phyloP scores from a whole-genome alignment of 108 stramenopile species.

The Stephanodiscus minutulus region DNA sequence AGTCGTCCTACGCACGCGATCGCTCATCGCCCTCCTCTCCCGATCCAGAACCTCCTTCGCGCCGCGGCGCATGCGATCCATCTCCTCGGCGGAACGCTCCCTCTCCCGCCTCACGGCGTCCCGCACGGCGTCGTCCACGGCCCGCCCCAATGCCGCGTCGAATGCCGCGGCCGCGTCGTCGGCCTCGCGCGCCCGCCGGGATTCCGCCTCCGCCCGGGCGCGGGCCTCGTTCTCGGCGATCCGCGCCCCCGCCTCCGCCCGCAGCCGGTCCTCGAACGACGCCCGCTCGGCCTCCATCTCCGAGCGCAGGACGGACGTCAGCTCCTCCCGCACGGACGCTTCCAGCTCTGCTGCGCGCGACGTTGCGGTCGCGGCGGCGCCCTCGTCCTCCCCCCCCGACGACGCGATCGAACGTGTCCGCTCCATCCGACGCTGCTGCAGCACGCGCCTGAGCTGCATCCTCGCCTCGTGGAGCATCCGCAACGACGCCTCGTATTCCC shows the following conservation, averaged over 20 bases:
- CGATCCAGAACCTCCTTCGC: conserved; percentile 39
- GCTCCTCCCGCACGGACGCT: conserved; percentile 9
- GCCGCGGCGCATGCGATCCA: conserved; percentile 33
- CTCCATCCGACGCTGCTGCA: conserved; percentile 17
- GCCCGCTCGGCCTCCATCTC: neutral
- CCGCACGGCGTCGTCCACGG: conserved; percentile 21
- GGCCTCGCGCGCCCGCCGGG: no score
- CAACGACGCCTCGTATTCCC: conserved; percentile 46
- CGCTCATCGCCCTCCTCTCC: conserved; percentile 48
- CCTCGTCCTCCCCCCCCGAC: neutral
- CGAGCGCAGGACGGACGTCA: conserved; percentile 2
- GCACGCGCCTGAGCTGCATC: conserved; percentile 33
- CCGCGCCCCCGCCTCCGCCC: conserved; percentile 11
- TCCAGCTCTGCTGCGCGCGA: conserved; percentile 12
- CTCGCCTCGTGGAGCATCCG: conserved; percentile 49
- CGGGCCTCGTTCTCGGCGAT: neutral
- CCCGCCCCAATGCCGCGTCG: no score
- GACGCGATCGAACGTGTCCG: neutral
- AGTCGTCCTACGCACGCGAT: conserved; percentile 40
- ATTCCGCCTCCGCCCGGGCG: neutral
- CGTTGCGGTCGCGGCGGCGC: neutral
- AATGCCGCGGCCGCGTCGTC: no score
- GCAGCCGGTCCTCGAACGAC: conserved; percentile 8
- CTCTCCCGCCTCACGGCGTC: conserved; percentile 17
- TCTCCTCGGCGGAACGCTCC: conserved; percentile 28